phyloP scores from a whole-genome alignment of 2,329 filamentous ascomycete genomes.

The Clonostachys solani region DNA sequence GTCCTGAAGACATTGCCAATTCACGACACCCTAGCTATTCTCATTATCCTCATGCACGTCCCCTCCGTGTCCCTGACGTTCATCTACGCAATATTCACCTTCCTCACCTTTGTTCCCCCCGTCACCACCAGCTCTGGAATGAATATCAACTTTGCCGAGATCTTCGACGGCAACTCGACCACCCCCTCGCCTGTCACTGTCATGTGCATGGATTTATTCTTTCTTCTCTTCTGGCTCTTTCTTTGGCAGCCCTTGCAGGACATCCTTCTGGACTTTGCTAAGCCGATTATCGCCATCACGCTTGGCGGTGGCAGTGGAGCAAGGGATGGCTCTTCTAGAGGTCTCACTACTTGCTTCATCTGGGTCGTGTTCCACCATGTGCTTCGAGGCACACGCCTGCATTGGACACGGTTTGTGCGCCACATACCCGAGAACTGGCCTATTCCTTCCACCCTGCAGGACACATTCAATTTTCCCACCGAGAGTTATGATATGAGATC shows the following conservation, averaged over 20 bases:
- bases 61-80: constrained; percentile 83
- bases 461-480: constrained; percentile 35
- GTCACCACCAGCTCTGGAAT: constrained; percentile 73
- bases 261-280: constrained; percentile 83
- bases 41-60: constrained; percentile 91
- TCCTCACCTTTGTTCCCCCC: constrained; percentile 86
- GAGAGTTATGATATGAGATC: constrained; percentile 50
- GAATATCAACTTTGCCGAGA: constrained; percentile 81
- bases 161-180: constrained; percentile 83
- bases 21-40: constrained; percentile 91
- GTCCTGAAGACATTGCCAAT: constrained; percentile 87
- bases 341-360: constrained; percentile 65
- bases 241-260: constrained; percentile 85
- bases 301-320: constrained; percentile 75
- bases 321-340: constrained; percentile 61
- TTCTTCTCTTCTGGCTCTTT: constrained; percentile 81
- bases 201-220: constrained; percentile 76
- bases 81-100: constrained; percentile 89
- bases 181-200: constrained; percentile 84
- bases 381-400: constrained; percentile 40
- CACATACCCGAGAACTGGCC: constrained; percentile 42
- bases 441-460: constrained; percentile 31
- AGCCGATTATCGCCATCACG: constrained; percentile 89
- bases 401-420: constrained; percentile 40
- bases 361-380: constrained; percentile 59